These are phyloP conservation scores for Neurospora sp. DNA, from an alignment of 495 filamentous ascomycete genomes.

Conservation along the genomic window DNA sequence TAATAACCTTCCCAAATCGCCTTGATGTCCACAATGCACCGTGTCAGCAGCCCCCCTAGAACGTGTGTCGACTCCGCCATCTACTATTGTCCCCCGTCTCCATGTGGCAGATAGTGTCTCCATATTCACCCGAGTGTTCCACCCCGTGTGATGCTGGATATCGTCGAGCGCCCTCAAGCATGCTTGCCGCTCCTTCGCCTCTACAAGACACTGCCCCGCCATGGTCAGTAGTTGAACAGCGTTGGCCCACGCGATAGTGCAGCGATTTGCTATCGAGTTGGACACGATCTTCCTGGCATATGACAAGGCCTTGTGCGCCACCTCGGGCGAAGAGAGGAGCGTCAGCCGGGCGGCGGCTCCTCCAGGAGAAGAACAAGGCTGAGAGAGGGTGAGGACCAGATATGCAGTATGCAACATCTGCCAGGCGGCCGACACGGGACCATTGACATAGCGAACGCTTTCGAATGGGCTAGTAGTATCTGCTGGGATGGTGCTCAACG, in stretches of 20 bases:
- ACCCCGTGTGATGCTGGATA: background rate
- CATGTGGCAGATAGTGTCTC: background rate
- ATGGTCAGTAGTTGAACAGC: background rate
- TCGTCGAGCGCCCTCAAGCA: background rate
- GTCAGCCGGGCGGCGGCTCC: background rate
- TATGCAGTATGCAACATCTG: background rate
- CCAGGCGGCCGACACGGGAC: background rate
- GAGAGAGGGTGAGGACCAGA: background rate
- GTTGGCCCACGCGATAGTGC: background rate
- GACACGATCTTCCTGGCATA: background rate
- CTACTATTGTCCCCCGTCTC: background rate
- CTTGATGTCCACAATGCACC: background rate
- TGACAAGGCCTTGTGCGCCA: background rate
- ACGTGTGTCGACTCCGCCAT: background rate
- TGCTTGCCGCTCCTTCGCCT: background rate
- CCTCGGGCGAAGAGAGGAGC: background rate
- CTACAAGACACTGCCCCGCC: background rate
- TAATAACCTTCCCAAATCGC: background rate
- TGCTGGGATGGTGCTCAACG: background rate
- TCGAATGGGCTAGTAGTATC: background rate
- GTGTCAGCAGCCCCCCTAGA: background rate
- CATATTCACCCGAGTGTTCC: background rate
- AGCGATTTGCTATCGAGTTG: background rate
- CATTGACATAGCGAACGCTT: background rate
- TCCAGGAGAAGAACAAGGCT: background rate